These are phyloP conservation scores for Talaromyces atroroseus DNA, from an alignment of 2,329 filamentous ascomycete species.

Conservation along the genomic window DNA sequence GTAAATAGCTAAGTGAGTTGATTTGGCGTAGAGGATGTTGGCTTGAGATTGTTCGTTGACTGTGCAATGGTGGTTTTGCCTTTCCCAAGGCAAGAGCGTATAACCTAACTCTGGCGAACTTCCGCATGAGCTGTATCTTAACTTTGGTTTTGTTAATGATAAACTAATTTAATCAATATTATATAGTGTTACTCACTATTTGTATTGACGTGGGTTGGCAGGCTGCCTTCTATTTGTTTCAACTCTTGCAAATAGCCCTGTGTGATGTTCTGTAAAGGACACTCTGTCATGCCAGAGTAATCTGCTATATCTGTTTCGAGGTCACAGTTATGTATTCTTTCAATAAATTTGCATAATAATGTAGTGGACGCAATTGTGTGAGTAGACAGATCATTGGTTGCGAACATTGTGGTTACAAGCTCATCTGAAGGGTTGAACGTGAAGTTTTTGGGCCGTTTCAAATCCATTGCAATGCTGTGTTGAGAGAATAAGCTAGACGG, in stretches of 20 bases:
- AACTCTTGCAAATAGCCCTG: conserved; percentile 1
- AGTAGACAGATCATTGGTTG: background rate
- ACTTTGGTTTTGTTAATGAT: background rate
- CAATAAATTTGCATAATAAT: background rate
- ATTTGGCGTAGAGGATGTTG: background rate
- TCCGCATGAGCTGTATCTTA: conserved; percentile 3
- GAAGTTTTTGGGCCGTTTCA: conserved; percentile 1
- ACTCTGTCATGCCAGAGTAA: background rate
- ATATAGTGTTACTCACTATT: background rate
- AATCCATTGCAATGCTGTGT: conserved; percentile 6
- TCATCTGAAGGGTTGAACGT: conserved; percentile 4
- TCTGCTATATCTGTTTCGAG: background rate
- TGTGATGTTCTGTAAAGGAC: conserved; percentile 4
- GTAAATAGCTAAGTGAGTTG: background rate
- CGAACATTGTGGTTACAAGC: background rate
- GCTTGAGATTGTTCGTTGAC: background rate
- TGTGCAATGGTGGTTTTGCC: background rate
- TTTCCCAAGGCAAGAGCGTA: background rate
- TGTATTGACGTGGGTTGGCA: background rate
- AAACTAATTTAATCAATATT: background rate
- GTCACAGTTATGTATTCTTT: background rate
- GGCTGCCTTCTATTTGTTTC: background rate
- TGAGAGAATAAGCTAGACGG: background rate
- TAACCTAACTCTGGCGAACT: conserved; percentile 1
- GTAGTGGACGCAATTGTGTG: background rate